A percentile compares a stretch with the other conserved stretches of the same genome.
Evolutionary conservation across 2,329 filamentous ascomycete species (phyloP).

Genomic region (Seiridium unicorne): DNA sequence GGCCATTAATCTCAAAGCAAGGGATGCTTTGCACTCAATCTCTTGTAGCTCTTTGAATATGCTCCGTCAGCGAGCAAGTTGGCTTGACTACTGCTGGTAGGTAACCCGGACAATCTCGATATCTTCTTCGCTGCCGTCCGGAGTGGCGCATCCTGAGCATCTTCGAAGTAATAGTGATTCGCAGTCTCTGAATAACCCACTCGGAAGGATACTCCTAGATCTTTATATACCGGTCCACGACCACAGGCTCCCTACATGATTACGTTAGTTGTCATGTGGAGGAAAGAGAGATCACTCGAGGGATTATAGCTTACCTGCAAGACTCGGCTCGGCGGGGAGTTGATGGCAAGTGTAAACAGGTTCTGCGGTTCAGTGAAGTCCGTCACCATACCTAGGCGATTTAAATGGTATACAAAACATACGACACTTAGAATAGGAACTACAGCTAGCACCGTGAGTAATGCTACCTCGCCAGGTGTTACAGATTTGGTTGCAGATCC

Average conservation of each 20-base stretch:
- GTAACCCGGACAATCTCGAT: neutral
- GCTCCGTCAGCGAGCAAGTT: neutral
- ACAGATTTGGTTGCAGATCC: neutral
- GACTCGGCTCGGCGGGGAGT: neutral
- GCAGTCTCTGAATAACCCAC: neutral
- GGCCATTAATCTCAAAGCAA: neutral
- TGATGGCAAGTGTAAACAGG: neutral
- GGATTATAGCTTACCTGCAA: neutral
- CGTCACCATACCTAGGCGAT: neutral
- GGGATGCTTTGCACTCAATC: neutral
- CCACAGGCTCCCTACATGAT: neutral
- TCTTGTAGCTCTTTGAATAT: neutral
- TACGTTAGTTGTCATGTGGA: neutral
- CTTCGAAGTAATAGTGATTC: conserved; percentile 3
- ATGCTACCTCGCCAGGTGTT: neutral
- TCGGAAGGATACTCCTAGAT: neutral
- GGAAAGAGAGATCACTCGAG: too few relatives aligned
- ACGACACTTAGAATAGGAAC: neutral
- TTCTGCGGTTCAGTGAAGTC: conserved; percentile 4
- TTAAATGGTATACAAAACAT: neutral
- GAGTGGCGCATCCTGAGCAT: neutral
- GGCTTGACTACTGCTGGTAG: neutral
- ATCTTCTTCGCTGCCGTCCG: neutral
- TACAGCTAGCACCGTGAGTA: neutral
- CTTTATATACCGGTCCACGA: neutral